Base-by-base conservation (phyloP, 148 eudicot genomes). In the Silene conica region DNA sequence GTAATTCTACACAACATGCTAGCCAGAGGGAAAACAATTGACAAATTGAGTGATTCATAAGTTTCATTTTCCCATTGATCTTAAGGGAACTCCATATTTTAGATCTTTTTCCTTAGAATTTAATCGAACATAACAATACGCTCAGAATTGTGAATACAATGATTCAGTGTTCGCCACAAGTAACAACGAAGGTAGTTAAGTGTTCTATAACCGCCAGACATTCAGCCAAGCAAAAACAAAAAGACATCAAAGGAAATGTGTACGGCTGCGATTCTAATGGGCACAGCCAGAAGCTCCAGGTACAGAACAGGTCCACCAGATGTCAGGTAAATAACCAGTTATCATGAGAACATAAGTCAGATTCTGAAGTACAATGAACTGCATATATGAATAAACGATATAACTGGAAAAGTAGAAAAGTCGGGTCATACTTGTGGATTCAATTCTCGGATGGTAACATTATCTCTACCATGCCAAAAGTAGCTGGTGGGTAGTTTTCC, bases 381-480 rank as follows among this genome's bases (percentile, higher is more conserved):
- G 66, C 19, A 45, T 8, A 75, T 19, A 61, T 63, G 55, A 72
- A 72, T 70, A 8, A 59, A 50, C 20, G 61, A 63, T 28, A 63
- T 28, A 22, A 45, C 4, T 34, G 25, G 66, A 52, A 5, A 21
- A 20, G 2, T 34, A n/a, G 66, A 52, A 8, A 21, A 20, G 6
- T 22, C 20, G 43, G 43, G 59, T 26, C 78, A 54, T 78, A 85
- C 99, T 89, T 92, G 86, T 48, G 99, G 94, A 87, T 95, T 95
- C 72, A 95, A 83, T 83, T 95, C 97, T 67, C 89, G 91, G 64
- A 38, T 78, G 57, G 94, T 87, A 69, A 69, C 50, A 70, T 75
- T 83, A 79, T 95, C 94, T 84, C 99, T 85, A 71, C 99, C 99
- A 84, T 95, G 99, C 99, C 99, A 95, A 85, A 59, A 95, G 80